Percentiles rank a stretch among this genome's conserved stretches.
These are phyloP conservation scores for Ogataea methylovora DNA, from an alignment of 805 yeast species.

Conservation along the genomic window DNA sequence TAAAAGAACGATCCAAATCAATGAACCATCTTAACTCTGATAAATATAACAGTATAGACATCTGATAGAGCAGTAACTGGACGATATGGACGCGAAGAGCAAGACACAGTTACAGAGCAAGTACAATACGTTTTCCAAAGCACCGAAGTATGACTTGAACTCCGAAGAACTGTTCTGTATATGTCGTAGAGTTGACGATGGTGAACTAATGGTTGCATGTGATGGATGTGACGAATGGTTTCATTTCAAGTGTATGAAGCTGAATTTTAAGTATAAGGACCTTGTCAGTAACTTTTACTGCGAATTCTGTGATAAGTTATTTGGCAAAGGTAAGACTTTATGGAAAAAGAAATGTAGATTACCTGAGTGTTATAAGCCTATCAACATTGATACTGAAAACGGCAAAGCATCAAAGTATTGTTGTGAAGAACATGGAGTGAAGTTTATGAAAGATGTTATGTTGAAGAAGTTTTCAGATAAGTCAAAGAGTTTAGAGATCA, in stretches of 20 bases:
- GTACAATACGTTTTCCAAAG: constrained; percentile 20
- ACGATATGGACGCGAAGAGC: constrained; percentile 4
- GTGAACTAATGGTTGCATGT: constrained; percentile 86
- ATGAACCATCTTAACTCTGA: neutral
- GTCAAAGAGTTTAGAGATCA: neutral
- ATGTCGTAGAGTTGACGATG: constrained; percentile 73
- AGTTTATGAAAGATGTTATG: constrained; percentile 29
- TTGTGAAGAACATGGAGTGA: constrained; percentile 58
- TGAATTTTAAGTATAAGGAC: constrained; percentile 41
- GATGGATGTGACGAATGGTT: constrained; percentile 96
- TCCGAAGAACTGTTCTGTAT: constrained; percentile 67
- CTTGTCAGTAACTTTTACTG: constrained; percentile 65
- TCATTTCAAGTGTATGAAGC: constrained; percentile 71
- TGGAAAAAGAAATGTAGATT: constrained; percentile 79
- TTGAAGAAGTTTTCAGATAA: constrained; percentile 10
- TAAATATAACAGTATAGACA: neutral
- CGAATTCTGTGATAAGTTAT: constrained; percentile 52
- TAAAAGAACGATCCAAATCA: no score
- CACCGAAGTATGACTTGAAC: constrained; percentile 34
- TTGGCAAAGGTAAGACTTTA: constrained; percentile 41
- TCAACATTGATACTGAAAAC: constrained; percentile 18
- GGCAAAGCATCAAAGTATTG: constrained; percentile 61
- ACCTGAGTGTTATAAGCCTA: constrained; percentile 47
- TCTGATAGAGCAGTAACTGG: neutral
- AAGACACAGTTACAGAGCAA: constrained; percentile 17